phyloP scores from a whole-genome alignment of 169 alveolate genomes.

The Cryptosporidium viatorum region DNA sequence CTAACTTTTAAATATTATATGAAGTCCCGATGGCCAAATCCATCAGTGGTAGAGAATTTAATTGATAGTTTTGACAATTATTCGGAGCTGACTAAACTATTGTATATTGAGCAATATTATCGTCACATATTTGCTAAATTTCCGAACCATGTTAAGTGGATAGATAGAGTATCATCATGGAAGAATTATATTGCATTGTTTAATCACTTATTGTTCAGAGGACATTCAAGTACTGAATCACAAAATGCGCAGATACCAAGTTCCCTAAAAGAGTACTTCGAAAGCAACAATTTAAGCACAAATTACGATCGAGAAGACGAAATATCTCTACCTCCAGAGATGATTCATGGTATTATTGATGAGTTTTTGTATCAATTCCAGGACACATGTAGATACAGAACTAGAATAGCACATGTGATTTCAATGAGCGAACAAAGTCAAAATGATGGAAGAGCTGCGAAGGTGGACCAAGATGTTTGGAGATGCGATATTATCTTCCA shows the following conservation, averaged over 20 bases:
- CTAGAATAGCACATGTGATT: slow-evolving; percentile 31
- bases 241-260: slow-evolving; percentile 5
- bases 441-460: slow-evolving; percentile 35
- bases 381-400: slow-evolving; percentile 66
- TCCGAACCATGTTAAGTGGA: slow-evolving; percentile 66
- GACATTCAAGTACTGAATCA: not conserved
- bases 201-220: slow-evolving; percentile 3
- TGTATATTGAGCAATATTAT: slow-evolving; percentile 54
- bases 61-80: slow-evolving; percentile 13
- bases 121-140: slow-evolving; percentile 74
- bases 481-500: slow-evolving; percentile 64
- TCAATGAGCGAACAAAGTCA: slow-evolving; percentile 34
- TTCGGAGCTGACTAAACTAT: slow-evolving; percentile 14
- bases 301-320: slow-evolving; percentile 11
- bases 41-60: slow-evolving; percentile 36
- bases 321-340: slow-evolving; percentile 46
- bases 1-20: slow-evolving; percentile 61
- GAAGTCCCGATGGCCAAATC: slow-evolving; percentile 65
- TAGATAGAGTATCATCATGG: slow-evolving; percentile 72
- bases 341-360: slow-evolving; percentile 41
- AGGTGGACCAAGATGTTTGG: slow-evolving; percentile 65
- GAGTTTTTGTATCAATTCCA: slow-evolving; percentile 72
- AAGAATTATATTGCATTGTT: slow-evolving; percentile 43
- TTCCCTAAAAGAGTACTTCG: slow-evolving; percentile 31
- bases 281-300: slow-evolving; percentile 3